Evolutionary conservation across 2,329 filamentous ascomycete genomes (phyloP), one percentile per base, ranked within the genome.

Genomic region (Diaporthe batatas): DNA sequence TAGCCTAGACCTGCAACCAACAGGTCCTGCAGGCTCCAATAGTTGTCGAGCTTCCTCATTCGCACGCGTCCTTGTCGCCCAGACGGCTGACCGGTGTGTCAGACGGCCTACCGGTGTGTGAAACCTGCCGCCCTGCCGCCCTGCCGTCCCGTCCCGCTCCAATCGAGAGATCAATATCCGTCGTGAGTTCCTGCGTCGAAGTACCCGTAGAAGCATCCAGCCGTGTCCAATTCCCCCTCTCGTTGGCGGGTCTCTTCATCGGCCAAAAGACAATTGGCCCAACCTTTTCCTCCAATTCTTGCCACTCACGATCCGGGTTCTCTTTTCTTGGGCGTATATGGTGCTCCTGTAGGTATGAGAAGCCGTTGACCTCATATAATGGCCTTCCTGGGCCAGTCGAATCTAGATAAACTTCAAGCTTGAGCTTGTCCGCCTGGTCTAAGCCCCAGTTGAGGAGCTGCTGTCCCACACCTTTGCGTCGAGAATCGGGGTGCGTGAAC

Each of bases 201-300:
- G 14, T 57, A 36, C n/a, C 34, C 14, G 18, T 29, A 10, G 5
- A 29, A 44, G 25, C 23, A 44, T 29, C 36, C 23, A 16, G 6
- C 25, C 16, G 34, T 57, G 32, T 23, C 16, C 23, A 70, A 68
- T 21, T 72, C 5, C 12, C 58, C 39, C 59, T 55, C 6, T 75
- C 73, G 14, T 71, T 71, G 64, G 68, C 73, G 1, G 72, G 70
- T 49, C 76, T 72, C 73, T 73, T 73, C 76, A 77, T 77, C 18
- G 75, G 74, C 68, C 70, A 76, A 42, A 71, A 78, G 2, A 72
- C 76, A n/a, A 75, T 75, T 1, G 81, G 80, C 0, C 82, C 80
- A 34, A 86, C 82, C 74, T 85, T 82, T 1, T 82, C 78, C 49
- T 86, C 84, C 2, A 75, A 36, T 42, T 76, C 75, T 62, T 75